phyloP scores from a whole-genome alignment of 2,329 filamentous ascomycete genomes.

The Ophiognomonia clavigignenti-juglandacearum region DNA sequence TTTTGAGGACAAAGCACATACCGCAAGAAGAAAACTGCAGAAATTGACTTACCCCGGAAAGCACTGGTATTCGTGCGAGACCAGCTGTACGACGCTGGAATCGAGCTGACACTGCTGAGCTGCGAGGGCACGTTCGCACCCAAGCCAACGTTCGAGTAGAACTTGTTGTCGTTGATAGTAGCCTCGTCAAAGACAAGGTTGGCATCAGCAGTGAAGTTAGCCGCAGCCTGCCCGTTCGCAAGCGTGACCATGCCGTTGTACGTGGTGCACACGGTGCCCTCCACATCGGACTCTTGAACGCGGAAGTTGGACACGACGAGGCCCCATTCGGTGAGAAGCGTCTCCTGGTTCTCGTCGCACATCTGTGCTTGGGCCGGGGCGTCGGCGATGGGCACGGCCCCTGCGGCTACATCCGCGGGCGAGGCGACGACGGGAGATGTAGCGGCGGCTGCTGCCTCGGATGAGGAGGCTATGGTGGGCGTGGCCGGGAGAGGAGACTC shows the following conservation, averaged over 20 bases:
- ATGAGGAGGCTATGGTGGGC: too few relatives aligned
- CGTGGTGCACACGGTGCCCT: constrained; percentile 10
- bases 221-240: constrained; percentile 1
- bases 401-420: neutral
- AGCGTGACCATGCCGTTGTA: constrained; percentile 8
- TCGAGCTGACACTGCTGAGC: constrained; percentile 4
- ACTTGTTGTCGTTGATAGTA: constrained; percentile 10
- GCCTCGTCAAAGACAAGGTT: constrained; percentile 7
- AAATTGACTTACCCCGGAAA: constrained; percentile 1
- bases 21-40: too few relatives aligned
- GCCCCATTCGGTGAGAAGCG: constrained; percentile 5
- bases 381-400: neutral
- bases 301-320: constrained; percentile 7
- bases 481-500: too few relatives aligned
- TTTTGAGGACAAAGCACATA: too few relatives aligned
- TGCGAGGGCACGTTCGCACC: constrained; percentile 3
- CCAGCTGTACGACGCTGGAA: constrained; percentile 8
- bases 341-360: constrained; percentile 5
- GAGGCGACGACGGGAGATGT: neutral
- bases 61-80: constrained; percentile 8
- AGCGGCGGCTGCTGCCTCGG: neutral
- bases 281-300: constrained; percentile 4
- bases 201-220: constrained; percentile 9
- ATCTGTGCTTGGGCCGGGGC: constrained; percentile 6
- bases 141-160: constrained; percentile 8